Base-by-base conservation (phyloP, 257 asterid species). In the Leonotis leonurus region DNA sequence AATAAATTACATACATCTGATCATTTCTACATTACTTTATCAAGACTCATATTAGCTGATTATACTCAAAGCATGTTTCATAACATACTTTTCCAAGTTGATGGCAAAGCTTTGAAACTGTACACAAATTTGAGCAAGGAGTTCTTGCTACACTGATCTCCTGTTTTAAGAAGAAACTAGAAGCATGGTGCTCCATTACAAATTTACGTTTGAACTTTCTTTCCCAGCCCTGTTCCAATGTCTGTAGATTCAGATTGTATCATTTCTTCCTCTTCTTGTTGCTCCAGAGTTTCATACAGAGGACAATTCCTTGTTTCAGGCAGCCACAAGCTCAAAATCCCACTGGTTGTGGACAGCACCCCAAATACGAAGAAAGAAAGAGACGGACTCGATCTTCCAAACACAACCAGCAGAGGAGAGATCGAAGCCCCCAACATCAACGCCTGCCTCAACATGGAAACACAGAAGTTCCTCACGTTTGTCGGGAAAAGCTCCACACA, bases 401-500 rank as follows among this genome's bases (percentile, higher is more conserved):
- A 55, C 33, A 67, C 88, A 54, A 76, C 80, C 40, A 79, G 17
- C 52, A 82, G 72, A 20, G 85, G 85, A 29, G 83, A 80, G 48
- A 79, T 70, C 5, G 85, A 82, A 18, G 85, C 88, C 21, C 88
- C 88, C 64, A 82, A 49, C 79, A 79, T 82, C 60, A 74, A 22
- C 0, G 81, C 65, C 73, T 73, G 82, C 32, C 85, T 63, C 74
- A 82, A 5, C 88, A 78, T 73, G 0, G 88, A 76, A 9, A 82
- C 88, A 0, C 80, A 78, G 24, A 70, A 77, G 58, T 76, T 74
- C 58, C 85, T 76, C 64, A 79, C 76, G 14, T 76, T 65, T 3
- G 85, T 78, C 0, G 88, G 85, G 65, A 82, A 79, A 59, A 82
- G 85, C 72, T 79, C 85, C 68, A 76, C 79, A 0, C 83, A 74